phyloP scores from a whole-genome alignment of 2,329 filamentous ascomycete genomes.

The Aspergillus sp. region DNA sequence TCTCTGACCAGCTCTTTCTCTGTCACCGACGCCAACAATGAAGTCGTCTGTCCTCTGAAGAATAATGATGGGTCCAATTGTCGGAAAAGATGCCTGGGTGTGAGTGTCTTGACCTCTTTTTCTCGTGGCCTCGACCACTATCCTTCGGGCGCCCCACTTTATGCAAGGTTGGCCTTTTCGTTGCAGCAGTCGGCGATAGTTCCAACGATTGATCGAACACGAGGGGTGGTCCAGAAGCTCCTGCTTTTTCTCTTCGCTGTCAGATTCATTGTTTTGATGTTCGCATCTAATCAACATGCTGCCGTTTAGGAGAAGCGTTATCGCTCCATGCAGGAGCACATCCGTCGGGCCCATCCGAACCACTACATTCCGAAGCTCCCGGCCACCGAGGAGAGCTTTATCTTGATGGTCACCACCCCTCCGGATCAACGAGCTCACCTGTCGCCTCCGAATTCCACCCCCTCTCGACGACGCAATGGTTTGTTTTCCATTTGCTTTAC shows the following conservation, averaged over 20 bases:
- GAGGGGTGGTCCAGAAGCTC: not conserved
- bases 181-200: conserved; percentile 4
- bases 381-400: conserved; percentile 96
- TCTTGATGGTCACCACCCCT: conserved; percentile 90
- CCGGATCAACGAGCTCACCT: conserved; percentile 68
- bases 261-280: not conserved
- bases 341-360: conserved; percentile 92
- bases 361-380: conserved; percentile 98
- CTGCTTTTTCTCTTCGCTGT: not conserved
- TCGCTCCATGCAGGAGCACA: conserved; percentile 99
- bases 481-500: conserved; percentile 25
- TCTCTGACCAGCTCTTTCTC: conserved; percentile 88
- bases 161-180: conserved; percentile 8
- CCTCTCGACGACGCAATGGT: conserved; percentile 38
- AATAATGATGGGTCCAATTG: conserved; percentile 97
- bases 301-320: conserved; percentile 79
- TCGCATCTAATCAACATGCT: conserved; percentile 8
- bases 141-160: conserved; percentile 2
- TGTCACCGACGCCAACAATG: conserved; percentile 86
- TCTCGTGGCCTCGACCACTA: conserved; percentile 9
- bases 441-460: conserved; percentile 41
- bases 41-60: conserved; percentile 92
- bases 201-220: conserved; percentile 1
- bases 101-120: conserved; percentile 58
- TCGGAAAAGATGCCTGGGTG: conserved; percentile 95